phyloP scores from a whole-genome alignment of 768 basidiomycete genomes.

The Russula emetica region DNA sequence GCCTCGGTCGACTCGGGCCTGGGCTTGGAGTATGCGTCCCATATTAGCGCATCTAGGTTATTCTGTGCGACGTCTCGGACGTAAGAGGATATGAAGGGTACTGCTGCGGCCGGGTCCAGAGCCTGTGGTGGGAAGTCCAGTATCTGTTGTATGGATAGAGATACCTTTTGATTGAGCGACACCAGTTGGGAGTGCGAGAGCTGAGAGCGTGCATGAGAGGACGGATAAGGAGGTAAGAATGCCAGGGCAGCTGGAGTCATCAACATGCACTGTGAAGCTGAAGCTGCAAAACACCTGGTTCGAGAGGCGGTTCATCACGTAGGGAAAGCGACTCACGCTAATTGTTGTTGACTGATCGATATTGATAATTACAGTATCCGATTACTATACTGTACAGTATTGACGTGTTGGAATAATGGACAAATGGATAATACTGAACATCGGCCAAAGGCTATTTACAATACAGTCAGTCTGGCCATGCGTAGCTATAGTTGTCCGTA shows the following conservation, averaged over 20 bases:
- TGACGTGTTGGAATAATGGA: too few species aligned
- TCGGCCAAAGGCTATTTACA: background rate
- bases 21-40: constrained; percentile 38
- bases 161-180: constrained; percentile 46
- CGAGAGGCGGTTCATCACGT: background rate
- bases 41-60: constrained; percentile 53
- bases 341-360: background rate
- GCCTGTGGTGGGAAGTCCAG: constrained; percentile 48
- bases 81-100: constrained; percentile 54
- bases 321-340: background rate
- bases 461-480: too few species aligned
- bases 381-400: too few species aligned
- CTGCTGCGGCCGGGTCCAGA: constrained; percentile 43
- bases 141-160: constrained; percentile 43
- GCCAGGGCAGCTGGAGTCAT: constrained; percentile 26
- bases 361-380: too few species aligned
- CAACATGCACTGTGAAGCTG: background rate
- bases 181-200: constrained; percentile 52
- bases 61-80: constrained; percentile 52
- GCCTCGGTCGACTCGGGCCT: constrained; percentile 35
- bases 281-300: background rate
- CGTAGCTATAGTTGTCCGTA: background rate
- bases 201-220: constrained; percentile 43
- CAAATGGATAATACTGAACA: too few species aligned
- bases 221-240: constrained; percentile 55